A percentile compares a stretch with the other conserved stretches of the same genome.
phyloP scores from a whole-genome alignment of 164 flowering plant species.

The Buxus sempervirens region DNA sequence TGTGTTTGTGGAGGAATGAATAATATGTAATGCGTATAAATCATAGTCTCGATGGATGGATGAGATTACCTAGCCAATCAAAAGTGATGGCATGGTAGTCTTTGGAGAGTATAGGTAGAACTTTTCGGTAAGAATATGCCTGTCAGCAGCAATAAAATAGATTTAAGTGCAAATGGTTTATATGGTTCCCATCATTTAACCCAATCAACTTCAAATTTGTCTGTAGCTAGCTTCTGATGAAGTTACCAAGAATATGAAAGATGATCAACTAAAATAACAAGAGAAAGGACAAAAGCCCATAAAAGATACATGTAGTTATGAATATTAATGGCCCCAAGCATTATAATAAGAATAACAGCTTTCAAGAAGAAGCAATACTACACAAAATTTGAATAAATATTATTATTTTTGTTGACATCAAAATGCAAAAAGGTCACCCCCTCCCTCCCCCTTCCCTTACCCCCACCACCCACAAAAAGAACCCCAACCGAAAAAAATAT shows the following conservation, averaged over 20 bases:
- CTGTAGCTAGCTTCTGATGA: not conserved
- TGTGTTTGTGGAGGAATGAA: no score
- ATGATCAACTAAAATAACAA: not conserved
- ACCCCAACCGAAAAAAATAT: no score
- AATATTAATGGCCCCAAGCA: not conserved
- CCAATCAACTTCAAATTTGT: constrained; percentile 4
- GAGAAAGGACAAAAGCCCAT: not conserved
- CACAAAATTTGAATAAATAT: not conserved
- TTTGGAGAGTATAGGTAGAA: constrained; percentile 69
- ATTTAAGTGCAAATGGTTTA: not conserved
- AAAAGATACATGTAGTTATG: not conserved
- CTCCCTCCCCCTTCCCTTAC: no score
- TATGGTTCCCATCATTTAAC: constrained; percentile 7
- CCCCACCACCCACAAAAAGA: no score
- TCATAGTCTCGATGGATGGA: not conserved
- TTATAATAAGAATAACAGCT: not conserved
- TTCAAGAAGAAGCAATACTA: not conserved
- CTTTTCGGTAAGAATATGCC: constrained; percentile 94
- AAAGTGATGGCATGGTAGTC: constrained; percentile 69
- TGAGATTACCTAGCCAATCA: constrained; percentile 88
- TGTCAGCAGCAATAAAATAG: constrained; percentile 22
- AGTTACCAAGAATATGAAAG: not conserved
- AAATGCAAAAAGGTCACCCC: no score
- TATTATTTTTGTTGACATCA: no score
- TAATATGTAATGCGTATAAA: not conserved